Evolutionary conservation across 305 asterid genomes (phyloP).

Genomic region (Striga hermonthica): DNA sequence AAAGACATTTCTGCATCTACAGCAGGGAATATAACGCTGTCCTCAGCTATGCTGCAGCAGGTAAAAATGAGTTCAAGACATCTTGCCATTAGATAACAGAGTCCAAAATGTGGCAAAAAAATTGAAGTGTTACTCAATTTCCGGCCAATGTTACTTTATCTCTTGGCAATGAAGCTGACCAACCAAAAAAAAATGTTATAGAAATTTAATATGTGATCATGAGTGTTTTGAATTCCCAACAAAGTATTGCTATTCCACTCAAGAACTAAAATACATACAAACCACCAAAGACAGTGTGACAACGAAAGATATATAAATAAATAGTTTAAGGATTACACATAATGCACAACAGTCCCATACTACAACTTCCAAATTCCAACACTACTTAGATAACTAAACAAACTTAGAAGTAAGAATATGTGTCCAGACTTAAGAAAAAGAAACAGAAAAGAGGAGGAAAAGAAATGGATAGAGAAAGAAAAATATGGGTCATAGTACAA

Average conservation of each 20-base stretch:
- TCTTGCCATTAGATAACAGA: constrained; percentile 25
- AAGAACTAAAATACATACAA: background rate
- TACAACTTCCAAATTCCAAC: constrained; percentile 14
- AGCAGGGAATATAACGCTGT: constrained; percentile 93
- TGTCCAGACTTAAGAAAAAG: background rate
- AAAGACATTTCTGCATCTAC: constrained; percentile 86
- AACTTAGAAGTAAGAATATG: background rate
- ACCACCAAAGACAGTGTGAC: constrained; percentile 5
- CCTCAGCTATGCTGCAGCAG: constrained; percentile 96
- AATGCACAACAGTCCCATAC: background rate
- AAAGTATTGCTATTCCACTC: constrained; percentile 5
- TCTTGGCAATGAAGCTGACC: background rate
- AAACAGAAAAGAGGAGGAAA: too few relatives aligned
- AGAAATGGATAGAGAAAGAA: too few relatives aligned
- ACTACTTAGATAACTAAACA: background rate
- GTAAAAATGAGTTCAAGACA: constrained; percentile 23
- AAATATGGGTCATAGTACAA: background rate
- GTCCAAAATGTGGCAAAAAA: constrained; percentile 2
- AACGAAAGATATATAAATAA: background rate
- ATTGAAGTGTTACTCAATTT: constrained; percentile 11
- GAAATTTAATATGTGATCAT: background rate
- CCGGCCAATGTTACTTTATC: background rate
- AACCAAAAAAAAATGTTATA: background rate
- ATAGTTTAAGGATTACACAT: background rate
- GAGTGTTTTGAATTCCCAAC: background rate